phyloP scores from a whole-genome alignment of 345 rosid species.

The Dimocarpus longan region DNA sequence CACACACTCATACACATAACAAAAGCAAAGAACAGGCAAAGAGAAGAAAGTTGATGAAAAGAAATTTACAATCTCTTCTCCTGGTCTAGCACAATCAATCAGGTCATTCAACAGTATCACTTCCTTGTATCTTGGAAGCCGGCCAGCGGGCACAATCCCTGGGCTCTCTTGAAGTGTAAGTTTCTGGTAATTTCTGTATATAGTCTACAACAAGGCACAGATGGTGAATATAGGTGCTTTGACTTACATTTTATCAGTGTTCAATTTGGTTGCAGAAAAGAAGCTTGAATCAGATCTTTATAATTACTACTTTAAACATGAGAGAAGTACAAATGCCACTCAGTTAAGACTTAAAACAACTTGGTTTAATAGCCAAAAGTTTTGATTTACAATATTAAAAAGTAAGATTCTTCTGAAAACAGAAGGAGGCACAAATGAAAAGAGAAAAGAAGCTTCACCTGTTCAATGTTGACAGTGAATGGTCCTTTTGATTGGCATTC shows the following conservation, averaged over 20 bases:
- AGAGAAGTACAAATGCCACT: not conserved
- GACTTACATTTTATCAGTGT: not conserved
- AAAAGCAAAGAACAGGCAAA: constrained; percentile 1
- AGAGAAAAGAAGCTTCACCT: constrained; percentile 44
- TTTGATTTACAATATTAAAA: not conserved
- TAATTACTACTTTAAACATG: not conserved
- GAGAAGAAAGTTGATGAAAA: constrained; percentile 18
- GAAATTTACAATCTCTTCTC: constrained; percentile 83
- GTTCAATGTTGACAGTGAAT: constrained; percentile 91
- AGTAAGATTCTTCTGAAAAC: not conserved
- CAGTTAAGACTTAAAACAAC: not conserved
- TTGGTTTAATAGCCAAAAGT: not conserved
- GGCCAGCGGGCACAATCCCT: constrained; percentile 97
- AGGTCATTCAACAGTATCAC: constrained; percentile 91
- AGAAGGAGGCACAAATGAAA: constrained; percentile 10
- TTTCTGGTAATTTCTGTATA: constrained; percentile 96
- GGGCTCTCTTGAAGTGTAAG: constrained; percentile 98
- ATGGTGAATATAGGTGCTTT: not conserved
- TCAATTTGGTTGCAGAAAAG: not conserved
- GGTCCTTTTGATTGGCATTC: constrained; percentile 99
- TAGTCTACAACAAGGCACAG: constrained; percentile 59
- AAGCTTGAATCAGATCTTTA: not conserved
- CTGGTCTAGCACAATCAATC: constrained; percentile 97
- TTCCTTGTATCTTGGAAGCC: constrained; percentile 99
- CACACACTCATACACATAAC: not conserved